phyloP scores from a whole-genome alignment of 2,329 filamentous ascomycete species.

The Lecanicillium sp. region DNA sequence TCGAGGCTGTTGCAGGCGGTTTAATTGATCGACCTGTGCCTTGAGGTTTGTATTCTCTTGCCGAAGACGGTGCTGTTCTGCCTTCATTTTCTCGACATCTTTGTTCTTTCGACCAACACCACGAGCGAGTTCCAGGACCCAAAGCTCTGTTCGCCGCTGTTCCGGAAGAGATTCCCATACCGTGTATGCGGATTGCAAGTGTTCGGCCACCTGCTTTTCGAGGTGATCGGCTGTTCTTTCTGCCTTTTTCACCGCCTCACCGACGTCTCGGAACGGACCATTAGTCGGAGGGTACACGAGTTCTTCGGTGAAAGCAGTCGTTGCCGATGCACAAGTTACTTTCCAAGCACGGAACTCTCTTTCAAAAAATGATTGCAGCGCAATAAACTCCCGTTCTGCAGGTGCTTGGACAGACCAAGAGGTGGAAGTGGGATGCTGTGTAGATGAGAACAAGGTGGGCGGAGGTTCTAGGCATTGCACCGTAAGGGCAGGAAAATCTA shows the following conservation, averaged over 20 bases:
- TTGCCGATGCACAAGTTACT: slow-evolving; percentile 40
- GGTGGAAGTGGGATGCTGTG: slow-evolving; percentile 66
- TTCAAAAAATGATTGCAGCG: slow-evolving; percentile 59
- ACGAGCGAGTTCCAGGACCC: slow-evolving; percentile 55
- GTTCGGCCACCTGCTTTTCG: slow-evolving; percentile 62
- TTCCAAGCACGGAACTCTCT: slow-evolving; percentile 63
- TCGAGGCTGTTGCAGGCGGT: slow-evolving; percentile 49
- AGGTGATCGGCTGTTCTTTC: slow-evolving; percentile 49
- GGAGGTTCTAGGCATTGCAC: slow-evolving; percentile 75
- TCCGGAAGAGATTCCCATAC: slow-evolving; percentile 63
- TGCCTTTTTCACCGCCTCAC: slow-evolving; percentile 38
- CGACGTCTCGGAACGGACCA: slow-evolving; percentile 32
- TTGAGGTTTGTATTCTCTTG: slow-evolving; percentile 53
- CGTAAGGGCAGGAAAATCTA: slow-evolving; percentile 80
- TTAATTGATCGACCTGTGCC: slow-evolving; percentile 51
- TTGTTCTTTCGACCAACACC: slow-evolving; percentile 49
- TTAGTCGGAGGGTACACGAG: slow-evolving; percentile 38
- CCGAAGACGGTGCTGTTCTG: slow-evolving; percentile 40
- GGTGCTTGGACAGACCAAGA: slow-evolving; percentile 80
- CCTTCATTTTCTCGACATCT: slow-evolving; percentile 43
- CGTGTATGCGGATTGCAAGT: slow-evolving; percentile 68
- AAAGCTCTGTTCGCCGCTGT: slow-evolving; percentile 50
- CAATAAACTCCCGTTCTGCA: slow-evolving; percentile 63
- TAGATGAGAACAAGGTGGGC: slow-evolving; percentile 73
- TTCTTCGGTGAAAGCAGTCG: slow-evolving; percentile 43